Percentiles rank a stretch among this genome's conserved stretches.
These are phyloP conservation scores for Torulaspora globosa DNA, from an alignment of 1,139 yeast species.

Conservation along the genomic window DNA sequence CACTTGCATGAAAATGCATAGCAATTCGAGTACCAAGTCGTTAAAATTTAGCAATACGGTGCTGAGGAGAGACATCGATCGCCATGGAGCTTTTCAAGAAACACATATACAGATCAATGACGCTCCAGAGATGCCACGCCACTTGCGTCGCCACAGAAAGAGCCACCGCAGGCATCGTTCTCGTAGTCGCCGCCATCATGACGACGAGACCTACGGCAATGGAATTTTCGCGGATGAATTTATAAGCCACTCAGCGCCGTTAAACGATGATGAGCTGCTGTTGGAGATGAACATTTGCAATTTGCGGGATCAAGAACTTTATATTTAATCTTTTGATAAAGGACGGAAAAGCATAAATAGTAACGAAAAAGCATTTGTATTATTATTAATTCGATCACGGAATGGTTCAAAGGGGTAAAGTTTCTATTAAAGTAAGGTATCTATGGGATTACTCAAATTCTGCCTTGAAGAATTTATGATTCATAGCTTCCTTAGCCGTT, in stretches of 20 bases:
- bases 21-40: conserved; percentile 12
- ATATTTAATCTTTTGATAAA: background rate
- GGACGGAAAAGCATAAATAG: background rate
- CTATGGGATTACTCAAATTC: conserved; percentile 15
- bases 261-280: conserved; percentile 6
- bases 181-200: conserved; percentile 1
- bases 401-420: conserved; percentile 1
- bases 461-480: conserved; percentile 48
- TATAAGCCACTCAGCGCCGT: conserved; percentile 1
- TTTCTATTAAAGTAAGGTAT: conserved; percentile 8
- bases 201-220: background rate
- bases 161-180: conserved; percentile 3
- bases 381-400: conserved; percentile 2
- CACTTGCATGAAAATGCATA: conserved; percentile 12
- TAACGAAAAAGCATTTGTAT: conserved; percentile 2
- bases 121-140: conserved; percentile 8
- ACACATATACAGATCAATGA: conserved; percentile 26
- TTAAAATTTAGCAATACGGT: conserved; percentile 25
- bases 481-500: conserved; percentile 72
- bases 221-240: background rate
- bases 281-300: conserved; percentile 7
- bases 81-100: conserved; percentile 22
- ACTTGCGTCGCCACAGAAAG: conserved; percentile 1
- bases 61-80: conserved; percentile 26
- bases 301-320: background rate